Evolutionary conservation across 352 stramenopile genomes (phyloP), one percentile per base, ranked within the genome.

Genomic region (Pythium utonaiense): DNA sequence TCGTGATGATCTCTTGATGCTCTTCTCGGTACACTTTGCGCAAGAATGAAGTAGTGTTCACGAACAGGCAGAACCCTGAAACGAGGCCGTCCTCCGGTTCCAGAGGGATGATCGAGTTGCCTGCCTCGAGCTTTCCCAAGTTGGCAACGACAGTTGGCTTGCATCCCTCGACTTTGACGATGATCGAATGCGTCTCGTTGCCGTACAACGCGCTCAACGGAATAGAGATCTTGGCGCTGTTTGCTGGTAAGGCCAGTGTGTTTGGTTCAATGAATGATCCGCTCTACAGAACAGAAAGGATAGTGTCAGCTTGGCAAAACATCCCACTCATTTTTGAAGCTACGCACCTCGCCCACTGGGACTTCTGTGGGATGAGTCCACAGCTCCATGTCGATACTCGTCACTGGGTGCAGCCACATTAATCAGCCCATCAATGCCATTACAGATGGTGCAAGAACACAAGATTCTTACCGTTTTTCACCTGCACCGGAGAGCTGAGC

Each of bases 1-100:
- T 78, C 7, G 78, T 88, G 33, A 89, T 65, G 42, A 90, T 73
- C 27, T 82, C 80, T 56, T 91, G 82, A 21, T 94, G 81, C 25
- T 96, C 83, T 77, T 96, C 87, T 22, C 86, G 75, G 65, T 94
- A 96, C 10, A 96, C 86, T 38, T 96, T 95, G 17, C 87, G 77
- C 72, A 93, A 89, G 57, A 88, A 78, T 10, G 80, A 80, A 7
- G 79, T 77, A 40, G 91, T 88, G 50, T 86, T 91, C 33, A 96
- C 83, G 57, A 91, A 95, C 9, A 96, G 63, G 45, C 87, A 96
- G 53, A 93, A 96, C 14, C 84, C 86, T 3, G 80, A 74, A 1
- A 71, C 62, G 47, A 73, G 42, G 2, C 61, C 70, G 7, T 89
- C 71, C 54, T 91, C 81, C 17, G 86, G 73, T 16, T 93, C 80